These are phyloP conservation scores for Xylaria sp. DNA, from an alignment of 2,329 filamentous ascomycete species.

Conservation along the genomic window DNA sequence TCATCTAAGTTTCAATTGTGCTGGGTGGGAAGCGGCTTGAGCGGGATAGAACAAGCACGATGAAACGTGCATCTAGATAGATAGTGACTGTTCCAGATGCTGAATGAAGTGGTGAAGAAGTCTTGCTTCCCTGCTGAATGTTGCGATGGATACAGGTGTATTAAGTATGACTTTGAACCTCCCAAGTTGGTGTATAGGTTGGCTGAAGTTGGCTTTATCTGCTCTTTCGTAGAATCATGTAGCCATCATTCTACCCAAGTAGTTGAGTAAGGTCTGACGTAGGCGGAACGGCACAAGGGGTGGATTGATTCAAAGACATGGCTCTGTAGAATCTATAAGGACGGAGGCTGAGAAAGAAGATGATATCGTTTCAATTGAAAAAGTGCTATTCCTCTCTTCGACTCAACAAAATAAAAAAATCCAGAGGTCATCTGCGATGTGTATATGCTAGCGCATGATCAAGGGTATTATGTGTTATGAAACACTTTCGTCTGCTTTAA, in stretches of 20 bases:
- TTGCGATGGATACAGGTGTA: not conserved
- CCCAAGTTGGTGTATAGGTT: not conserved
- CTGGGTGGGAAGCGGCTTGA: not conserved
- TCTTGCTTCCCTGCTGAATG: not conserved
- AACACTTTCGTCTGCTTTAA: not conserved
- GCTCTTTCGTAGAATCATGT: not conserved
- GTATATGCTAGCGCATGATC: conserved; percentile 1
- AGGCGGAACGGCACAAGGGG: not conserved
- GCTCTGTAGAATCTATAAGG: not conserved
- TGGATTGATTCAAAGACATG: not conserved
- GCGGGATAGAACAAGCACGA: not conserved
- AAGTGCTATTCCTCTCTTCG: conserved; percentile 18
- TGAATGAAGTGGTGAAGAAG: not conserved
- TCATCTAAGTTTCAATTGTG: not conserved
- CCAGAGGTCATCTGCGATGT: conserved; percentile 22
- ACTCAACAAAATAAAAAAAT: conserved; percentile 26
- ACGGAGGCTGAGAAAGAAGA: not conserved
- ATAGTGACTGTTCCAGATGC: not conserved
- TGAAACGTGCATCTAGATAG: conserved; percentile 3
- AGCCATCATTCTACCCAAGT: not conserved
- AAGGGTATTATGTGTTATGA: conserved; percentile 4
- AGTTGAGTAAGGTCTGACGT: not conserved
- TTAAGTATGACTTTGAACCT: not conserved
- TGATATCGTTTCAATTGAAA: conserved; percentile 19
- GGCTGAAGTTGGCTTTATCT: not conserved